These are phyloP conservation scores for Pontederia crassipes DNA, from an alignment of 176 grass and related monocot genomes.

Conservation along the genomic window DNA sequence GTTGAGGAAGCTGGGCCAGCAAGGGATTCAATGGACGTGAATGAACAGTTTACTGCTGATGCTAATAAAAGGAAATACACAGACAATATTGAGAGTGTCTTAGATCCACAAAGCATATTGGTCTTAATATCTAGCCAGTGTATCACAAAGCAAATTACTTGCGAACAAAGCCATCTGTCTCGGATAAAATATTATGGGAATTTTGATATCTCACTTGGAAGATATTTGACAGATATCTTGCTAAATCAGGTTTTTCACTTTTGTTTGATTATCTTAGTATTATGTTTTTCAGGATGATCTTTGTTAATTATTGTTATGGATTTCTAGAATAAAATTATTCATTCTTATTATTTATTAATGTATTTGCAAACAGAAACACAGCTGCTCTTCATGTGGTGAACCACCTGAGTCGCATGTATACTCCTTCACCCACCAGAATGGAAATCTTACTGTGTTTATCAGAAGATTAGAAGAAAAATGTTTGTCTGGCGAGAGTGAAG, in stretches of 20 bases:
- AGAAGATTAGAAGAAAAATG: slow-evolving; percentile 32
- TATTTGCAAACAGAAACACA: slow-evolving; percentile 39
- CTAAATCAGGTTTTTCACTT: slow-evolving; percentile 43
- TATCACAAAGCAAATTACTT: slow-evolving; percentile 47
- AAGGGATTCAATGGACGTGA: background rate
- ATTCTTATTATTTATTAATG: background rate
- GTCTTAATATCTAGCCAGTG: slow-evolving; percentile 70
- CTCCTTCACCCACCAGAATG: slow-evolving; percentile 70
- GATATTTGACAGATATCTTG: slow-evolving; percentile 66
- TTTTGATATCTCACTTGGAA: slow-evolving; percentile 66
- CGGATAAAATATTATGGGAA: slow-evolving; percentile 81
- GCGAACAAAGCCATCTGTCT: slow-evolving; percentile 57
- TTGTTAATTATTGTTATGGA: too few species aligned
- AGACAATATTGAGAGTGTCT: slow-evolving; percentile 15
- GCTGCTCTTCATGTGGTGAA: slow-evolving; percentile 72
- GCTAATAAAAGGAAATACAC: background rate
- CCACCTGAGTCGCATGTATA: slow-evolving; percentile 73
- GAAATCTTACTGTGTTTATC: slow-evolving; percentile 64
- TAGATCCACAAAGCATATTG: slow-evolving; percentile 72
- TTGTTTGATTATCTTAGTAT: background rate
- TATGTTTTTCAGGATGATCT: too few species aligned
- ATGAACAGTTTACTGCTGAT: background rate
- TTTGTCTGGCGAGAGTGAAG: slow-evolving; percentile 56
- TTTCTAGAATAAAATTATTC: too few species aligned
- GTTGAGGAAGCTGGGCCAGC: background rate